Base-by-base conservation (phyloP, 129 eudicot species). In the Artemisia tridentata region DNA sequence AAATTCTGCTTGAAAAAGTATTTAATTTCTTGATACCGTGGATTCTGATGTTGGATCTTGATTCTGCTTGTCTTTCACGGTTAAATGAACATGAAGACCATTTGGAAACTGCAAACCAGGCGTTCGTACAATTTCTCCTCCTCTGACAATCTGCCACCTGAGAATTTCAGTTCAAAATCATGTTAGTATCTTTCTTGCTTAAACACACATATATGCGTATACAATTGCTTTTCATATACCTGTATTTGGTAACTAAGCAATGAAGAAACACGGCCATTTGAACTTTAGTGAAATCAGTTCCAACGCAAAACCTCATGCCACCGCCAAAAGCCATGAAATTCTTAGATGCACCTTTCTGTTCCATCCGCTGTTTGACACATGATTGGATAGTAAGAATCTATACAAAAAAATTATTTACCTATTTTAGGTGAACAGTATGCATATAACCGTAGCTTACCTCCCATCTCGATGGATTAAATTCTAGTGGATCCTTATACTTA, bases 291-390 rank as follows among this genome's bases (percentile, higher is more conserved):
- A 92, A 92, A 61, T 92, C 96, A 23, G 98, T 89, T 77, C 98
- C 98, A 31, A 92, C 96, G 73, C 96, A 89, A 79, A 89, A 92
- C 79, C 96, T 89, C 98, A 92, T 89, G 13, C 98, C 98, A 21
- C 98, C 98, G 46, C 96, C 98, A 65, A 92, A 92, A 27, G 96
- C 98, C 96, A 92, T 92, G 80, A 92, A 92, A 70, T 92, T 79
- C 83, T 83, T 89, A 4, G 96, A 81, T 57, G 90, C 95, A 41
- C 96, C 91, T 77, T 83, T 78, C 73, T 79, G 73, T 53, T 81
- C 95, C 70, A 84, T 75, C 58, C 87, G 92, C 98, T 92, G 89
- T 58, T 75, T 41, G 65, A 23, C 67, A 69, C 77, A 80, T 13
- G 13, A 38, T 72, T 63, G 15, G 10, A 25, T 27, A 23, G 27